phyloP scores from a whole-genome alignment of 1,284 basidiomycete genomes.

The Fomitiporia mediterranea region DNA sequence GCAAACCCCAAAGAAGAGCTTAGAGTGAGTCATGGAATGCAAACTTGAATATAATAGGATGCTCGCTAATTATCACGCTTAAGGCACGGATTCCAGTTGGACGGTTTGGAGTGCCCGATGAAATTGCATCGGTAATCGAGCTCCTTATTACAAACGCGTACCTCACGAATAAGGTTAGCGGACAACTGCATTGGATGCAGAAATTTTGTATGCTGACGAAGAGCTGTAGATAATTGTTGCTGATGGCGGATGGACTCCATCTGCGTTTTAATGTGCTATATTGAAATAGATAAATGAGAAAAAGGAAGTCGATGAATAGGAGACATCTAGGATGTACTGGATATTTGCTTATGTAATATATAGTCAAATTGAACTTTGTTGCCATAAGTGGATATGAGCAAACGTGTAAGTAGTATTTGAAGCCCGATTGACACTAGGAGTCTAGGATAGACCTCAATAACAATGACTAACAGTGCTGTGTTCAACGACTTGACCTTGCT shows the following conservation, averaged over 20 bases:
- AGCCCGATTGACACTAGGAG: not conserved
- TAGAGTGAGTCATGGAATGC: constrained; percentile 21
- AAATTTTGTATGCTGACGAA: not conserved
- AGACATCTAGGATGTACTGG: not conserved
- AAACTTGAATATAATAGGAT: constrained; percentile 21
- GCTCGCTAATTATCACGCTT: no score
- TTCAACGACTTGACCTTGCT: not conserved
- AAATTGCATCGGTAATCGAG: constrained; percentile 47
- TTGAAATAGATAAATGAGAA: not conserved
- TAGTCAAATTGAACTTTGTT: not conserved
- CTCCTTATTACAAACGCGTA: constrained; percentile 45
- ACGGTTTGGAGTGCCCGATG: constrained; percentile 45
- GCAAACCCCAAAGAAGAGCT: constrained; percentile 30
- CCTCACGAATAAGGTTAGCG: constrained; percentile 51
- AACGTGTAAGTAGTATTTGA: not conserved
- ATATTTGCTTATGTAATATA: not conserved
- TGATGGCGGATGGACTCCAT: constrained; percentile 20
- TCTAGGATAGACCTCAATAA: not conserved
- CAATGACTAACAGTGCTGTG: not conserved
- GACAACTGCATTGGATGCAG: not conserved
- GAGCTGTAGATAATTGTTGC: constrained; percentile 19
- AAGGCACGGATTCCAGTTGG: constrained; percentile 46
- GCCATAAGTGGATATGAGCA: not conserved
- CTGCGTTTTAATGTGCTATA: constrained; percentile 12
- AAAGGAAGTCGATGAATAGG: not conserved